These are phyloP conservation scores for Kokia cookei DNA, from an alignment of 441 rosid species.

Conservation along the genomic window DNA sequence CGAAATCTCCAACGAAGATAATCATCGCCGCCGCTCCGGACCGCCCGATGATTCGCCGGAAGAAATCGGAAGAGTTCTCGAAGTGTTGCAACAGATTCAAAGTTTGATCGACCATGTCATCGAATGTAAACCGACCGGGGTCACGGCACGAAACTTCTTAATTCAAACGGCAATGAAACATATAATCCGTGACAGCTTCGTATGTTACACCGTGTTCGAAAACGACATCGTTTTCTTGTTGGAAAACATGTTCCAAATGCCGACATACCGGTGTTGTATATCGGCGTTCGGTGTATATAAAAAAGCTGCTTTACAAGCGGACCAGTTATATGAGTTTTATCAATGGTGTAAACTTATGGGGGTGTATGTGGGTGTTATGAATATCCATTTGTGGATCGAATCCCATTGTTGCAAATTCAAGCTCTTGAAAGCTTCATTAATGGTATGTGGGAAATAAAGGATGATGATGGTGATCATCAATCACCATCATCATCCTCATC, in stretches of 20 bases:
- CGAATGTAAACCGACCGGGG: slow-evolving; percentile 34
- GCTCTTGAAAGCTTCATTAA: slow-evolving; percentile 40
- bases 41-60: not conserved
- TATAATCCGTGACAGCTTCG: slow-evolving; percentile 47
- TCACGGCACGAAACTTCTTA: slow-evolving; percentile 23
- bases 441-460: slow-evolving; percentile 43
- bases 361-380: slow-evolving; percentile 36
- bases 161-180: slow-evolving; percentile 33
- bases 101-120: slow-evolving; percentile 43
- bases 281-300: slow-evolving; percentile 47
- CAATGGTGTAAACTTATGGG: slow-evolving; percentile 37
- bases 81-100: slow-evolving; percentile 36
- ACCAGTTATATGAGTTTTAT: slow-evolving; percentile 31
- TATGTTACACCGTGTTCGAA: slow-evolving; percentile 29
- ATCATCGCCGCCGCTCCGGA: not conserved
- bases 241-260: slow-evolving; percentile 41
- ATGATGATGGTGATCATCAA: not conserved
- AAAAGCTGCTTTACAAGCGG: slow-evolving; percentile 41
- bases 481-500: not conserved
- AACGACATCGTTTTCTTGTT: slow-evolving; percentile 28
- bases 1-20: slow-evolving; percentile 17
- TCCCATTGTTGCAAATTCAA: slow-evolving; percentile 38
- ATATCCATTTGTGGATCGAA: slow-evolving; percentile 37
- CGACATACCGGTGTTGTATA: slow-evolving; percentile 28
- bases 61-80: slow-evolving; percentile 21